These are phyloP conservation scores for Striga hermonthica DNA, from an alignment of 305 asterid species.

Conservation along the genomic window DNA sequence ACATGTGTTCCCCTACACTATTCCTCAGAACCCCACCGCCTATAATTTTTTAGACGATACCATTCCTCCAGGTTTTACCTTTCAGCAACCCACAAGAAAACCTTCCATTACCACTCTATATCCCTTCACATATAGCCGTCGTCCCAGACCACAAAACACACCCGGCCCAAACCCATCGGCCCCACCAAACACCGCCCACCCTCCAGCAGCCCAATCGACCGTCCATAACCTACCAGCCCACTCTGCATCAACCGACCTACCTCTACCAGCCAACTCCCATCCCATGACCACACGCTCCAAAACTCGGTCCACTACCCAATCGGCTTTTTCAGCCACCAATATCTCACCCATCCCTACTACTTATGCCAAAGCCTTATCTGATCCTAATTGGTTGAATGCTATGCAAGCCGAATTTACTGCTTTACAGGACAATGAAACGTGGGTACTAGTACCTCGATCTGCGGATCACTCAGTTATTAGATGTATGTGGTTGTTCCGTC, in stretches of 20 bases:
- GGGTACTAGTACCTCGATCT: background rate
- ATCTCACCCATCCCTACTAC: background rate
- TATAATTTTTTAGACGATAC: too few relatives aligned
- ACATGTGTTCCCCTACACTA: background rate
- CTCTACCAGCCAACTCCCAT: background rate
- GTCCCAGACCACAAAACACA: too few relatives aligned
- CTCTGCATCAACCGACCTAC: background rate
- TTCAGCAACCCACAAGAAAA: too few relatives aligned
- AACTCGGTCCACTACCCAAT: background rate
- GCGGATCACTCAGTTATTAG: background rate
- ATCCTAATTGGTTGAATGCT: background rate
- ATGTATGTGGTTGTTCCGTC: background rate
- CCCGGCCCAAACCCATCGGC: background rate
- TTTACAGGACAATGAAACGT: background rate
- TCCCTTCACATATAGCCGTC: too few relatives aligned
- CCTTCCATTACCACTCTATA: too few relatives aligned
- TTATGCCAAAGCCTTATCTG: background rate
- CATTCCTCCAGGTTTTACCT: too few relatives aligned
- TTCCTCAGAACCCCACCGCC: background rate
- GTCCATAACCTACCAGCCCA: background rate
- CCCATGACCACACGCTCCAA: background rate
- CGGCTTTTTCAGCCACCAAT: background rate
- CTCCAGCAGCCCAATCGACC: background rate
- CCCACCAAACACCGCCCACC: background rate
- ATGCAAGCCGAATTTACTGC: background rate